A percentile compares a stretch with the other conserved stretches of the same genome.
Evolutionary conservation across 805 yeast genomes (phyloP).

Genomic region (Ogataea allantospora): DNA sequence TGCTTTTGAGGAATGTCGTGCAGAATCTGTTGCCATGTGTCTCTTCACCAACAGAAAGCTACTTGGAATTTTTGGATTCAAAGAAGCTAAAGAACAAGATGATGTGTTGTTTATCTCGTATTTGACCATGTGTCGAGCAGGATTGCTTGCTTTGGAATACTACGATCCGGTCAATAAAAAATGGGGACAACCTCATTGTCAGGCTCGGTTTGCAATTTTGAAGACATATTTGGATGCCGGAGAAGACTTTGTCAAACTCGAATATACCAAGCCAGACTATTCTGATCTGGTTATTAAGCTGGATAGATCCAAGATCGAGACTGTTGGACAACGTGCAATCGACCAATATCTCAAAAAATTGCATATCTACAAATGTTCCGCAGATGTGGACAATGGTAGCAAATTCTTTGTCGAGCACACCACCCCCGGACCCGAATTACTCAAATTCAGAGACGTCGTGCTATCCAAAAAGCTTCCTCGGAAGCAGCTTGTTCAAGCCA

Average conservation of each 20-base stretch:
- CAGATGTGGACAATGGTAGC: conserved; percentile 63
- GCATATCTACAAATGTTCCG: conserved; percentile 79
- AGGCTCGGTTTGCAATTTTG: conserved; percentile 84
- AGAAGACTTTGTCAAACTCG: conserved; percentile 53
- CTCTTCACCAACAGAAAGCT: conserved; percentile 67
- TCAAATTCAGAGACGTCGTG: conserved; percentile 65
- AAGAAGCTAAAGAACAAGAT: conserved; percentile 54
- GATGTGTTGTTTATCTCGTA: conserved; percentile 66
- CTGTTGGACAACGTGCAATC: conserved; percentile 71
- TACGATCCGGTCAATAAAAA: conserved; percentile 81
- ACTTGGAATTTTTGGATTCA: conserved; percentile 70
- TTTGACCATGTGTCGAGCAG: conserved; percentile 85
- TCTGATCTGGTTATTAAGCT: conserved; percentile 61
- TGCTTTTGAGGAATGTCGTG: conserved; percentile 89
- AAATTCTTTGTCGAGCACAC: conserved; percentile 66
- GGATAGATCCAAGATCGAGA: conserved; percentile 60
- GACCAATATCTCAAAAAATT: conserved; percentile 67
- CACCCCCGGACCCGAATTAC: conserved; percentile 60
- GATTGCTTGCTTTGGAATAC: conserved; percentile 74
- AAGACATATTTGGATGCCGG: conserved; percentile 70
- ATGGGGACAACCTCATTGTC: conserved; percentile 97
- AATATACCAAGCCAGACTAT: conserved; percentile 45
- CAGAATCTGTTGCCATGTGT: conserved; percentile 85
- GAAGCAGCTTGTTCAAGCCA: conserved; percentile 81
- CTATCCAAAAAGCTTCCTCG: conserved; percentile 76